Conservation (phyloP, 2,329 filamentous ascomycete species). For the Graphiopsis chlorocephala region DNA sequence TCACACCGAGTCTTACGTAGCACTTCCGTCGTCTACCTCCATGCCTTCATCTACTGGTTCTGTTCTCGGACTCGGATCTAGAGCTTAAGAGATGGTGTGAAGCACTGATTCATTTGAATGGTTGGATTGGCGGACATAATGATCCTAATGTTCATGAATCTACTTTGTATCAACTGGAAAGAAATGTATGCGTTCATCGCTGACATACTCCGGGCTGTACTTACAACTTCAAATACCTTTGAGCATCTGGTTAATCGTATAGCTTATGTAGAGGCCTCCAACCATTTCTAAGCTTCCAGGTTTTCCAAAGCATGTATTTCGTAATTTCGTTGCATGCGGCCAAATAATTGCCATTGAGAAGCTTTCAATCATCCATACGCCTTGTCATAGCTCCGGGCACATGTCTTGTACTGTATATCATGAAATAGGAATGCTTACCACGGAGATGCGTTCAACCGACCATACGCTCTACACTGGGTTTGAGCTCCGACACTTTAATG, state of each 20-base stretch:
- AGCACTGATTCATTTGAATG: neutral
- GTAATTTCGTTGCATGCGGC: too few relatives aligned
- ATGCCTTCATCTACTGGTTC: neutral
- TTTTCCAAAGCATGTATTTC: too few relatives aligned
- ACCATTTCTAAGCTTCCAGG: too few relatives aligned
- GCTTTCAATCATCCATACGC: too few relatives aligned
- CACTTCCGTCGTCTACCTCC: conserved; percentile 31
- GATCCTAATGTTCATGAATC: neutral
- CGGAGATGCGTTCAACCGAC: too few relatives aligned
- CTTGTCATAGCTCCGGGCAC: too few relatives aligned
- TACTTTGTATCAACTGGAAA: neutral
- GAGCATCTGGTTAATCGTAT: neutral
- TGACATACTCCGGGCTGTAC: neutral
- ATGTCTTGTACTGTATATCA: too few relatives aligned
- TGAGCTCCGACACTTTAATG: too few relatives aligned
- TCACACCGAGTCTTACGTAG: conserved; percentile 39
- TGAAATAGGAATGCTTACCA: too few relatives aligned
- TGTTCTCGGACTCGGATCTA: neutral
- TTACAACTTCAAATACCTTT: neutral
- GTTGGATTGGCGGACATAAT: neutral
- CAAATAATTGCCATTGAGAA: too few relatives aligned
- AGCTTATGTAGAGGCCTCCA: neutral
- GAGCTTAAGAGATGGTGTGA: neutral
- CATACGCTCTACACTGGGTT: too few relatives aligned
- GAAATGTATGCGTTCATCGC: neutral